Evolutionary conservation across 2,329 filamentous ascomycete species (phyloP).

Genomic region (Colletotrichum lindemuthianum): DNA sequence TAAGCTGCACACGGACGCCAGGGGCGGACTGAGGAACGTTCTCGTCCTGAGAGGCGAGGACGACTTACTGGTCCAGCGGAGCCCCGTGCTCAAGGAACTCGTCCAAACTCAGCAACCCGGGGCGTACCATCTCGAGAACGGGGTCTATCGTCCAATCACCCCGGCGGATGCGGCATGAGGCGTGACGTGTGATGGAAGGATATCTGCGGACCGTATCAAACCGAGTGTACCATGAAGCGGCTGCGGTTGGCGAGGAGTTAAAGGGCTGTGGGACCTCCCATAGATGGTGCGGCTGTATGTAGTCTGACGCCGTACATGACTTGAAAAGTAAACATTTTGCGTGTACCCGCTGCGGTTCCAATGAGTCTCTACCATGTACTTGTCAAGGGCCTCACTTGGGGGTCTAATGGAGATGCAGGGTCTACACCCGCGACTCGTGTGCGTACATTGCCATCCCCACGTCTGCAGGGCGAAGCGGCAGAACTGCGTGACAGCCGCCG

Average conservation of each 20-base stretch:
- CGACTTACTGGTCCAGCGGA: constrained; percentile 39
- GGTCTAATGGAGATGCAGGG: no score
- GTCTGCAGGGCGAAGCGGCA: no score
- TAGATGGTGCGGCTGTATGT: background rate
- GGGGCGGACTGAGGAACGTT: constrained; percentile 43
- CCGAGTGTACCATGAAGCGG: background rate
- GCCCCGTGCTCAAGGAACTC: constrained; percentile 38
- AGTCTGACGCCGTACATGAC: constrained; percentile 3
- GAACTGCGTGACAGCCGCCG: no score
- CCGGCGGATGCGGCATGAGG: constrained; percentile 32
- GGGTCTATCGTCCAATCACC: constrained; percentile 37
- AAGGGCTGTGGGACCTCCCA: background rate
- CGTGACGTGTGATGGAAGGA: background rate
- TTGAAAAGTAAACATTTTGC: background rate
- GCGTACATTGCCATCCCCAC: no score
- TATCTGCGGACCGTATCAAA: background rate
- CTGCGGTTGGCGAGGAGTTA: constrained; percentile 18
- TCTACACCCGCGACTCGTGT: no score
- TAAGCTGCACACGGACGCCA: constrained; percentile 40
- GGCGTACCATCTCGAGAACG: constrained; percentile 39
- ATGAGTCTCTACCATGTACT: background rate
- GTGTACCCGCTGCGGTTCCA: constrained; percentile 1
- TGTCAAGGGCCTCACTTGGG: no score
- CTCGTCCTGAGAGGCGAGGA: constrained; percentile 36
- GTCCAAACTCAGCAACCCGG: constrained; percentile 27